Percentiles rank a stretch among this genome's conserved stretches.
phyloP scores from a whole-genome alignment of 495 filamentous ascomycete species.

The Baudoinia panamericana region DNA sequence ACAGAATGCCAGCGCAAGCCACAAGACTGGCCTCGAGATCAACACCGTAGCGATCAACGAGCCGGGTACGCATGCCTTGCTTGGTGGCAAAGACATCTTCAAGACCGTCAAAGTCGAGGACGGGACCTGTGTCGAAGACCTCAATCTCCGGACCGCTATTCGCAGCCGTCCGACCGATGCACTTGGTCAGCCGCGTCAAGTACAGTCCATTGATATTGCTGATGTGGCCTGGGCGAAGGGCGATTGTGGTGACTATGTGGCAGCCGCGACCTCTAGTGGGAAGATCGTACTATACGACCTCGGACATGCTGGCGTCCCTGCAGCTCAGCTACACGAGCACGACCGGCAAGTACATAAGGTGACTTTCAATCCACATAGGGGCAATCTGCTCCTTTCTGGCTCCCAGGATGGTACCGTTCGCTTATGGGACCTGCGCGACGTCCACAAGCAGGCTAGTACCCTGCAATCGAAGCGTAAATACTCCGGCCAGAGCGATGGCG shows the following conservation, averaged over 20 bases:
- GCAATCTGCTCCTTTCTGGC: constrained; percentile 67
- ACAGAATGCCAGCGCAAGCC: constrained; percentile 48
- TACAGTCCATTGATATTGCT: constrained; percentile 65
- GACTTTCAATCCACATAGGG: constrained; percentile 74
- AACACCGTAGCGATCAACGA: constrained; percentile 65
- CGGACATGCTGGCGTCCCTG: constrained; percentile 56
- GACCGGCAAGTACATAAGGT: constrained; percentile 82
- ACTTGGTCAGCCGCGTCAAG: constrained; percentile 40
- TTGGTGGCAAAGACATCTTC: constrained; percentile 72
- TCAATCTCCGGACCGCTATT: constrained; percentile 69
- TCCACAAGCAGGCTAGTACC: constrained; percentile 38
- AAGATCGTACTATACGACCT: constrained; percentile 82
- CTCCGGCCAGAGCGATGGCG: constrained; percentile 57
- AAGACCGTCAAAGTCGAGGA: constrained; percentile 67
- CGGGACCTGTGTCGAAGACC: constrained; percentile 55
- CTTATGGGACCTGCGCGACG: constrained; percentile 58
- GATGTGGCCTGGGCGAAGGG: constrained; percentile 79
- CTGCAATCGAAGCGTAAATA: constrained; percentile 44
- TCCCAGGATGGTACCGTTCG: constrained; percentile 87
- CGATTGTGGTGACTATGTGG: constrained; percentile 50
- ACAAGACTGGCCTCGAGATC: constrained; percentile 61
- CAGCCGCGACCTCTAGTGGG: constrained; percentile 74
- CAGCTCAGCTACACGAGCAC: constrained; percentile 71
- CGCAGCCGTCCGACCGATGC: constrained; percentile 52
- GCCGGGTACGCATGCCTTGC: constrained; percentile 58